Conservation (phyloP, 2,329 filamentous ascomycete species). For the Scopulariopsis brevicaulis region DNA sequence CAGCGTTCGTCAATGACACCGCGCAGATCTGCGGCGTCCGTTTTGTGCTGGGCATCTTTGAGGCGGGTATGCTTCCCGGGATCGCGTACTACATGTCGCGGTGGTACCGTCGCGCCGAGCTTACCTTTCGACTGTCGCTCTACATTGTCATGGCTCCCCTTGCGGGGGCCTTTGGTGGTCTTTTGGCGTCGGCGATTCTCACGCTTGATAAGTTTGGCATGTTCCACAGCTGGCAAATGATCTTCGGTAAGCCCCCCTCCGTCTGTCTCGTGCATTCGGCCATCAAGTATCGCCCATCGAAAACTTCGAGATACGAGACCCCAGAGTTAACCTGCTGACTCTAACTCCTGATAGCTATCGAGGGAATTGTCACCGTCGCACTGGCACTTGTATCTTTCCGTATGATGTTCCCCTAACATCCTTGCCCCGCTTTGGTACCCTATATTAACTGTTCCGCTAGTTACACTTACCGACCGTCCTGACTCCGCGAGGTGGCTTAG, state of each 20-base stretch:
- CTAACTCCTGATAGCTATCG: conserved; percentile 31
- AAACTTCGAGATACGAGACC: too few relatives aligned
- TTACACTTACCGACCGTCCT: conserved; percentile 57
- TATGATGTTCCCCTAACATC: neutral
- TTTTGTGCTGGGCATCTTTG: conserved; percentile 57
- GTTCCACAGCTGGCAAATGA: conserved; percentile 53
- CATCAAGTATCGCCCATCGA: too few relatives aligned
- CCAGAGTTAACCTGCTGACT: neutral
- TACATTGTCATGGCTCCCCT: conserved; percentile 63
- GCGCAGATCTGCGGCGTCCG: conserved; percentile 45
- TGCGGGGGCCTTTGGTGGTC: conserved; percentile 59
- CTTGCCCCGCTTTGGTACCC: neutral
- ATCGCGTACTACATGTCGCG: conserved; percentile 63
- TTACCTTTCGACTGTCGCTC: conserved; percentile 54
- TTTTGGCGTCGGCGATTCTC: conserved; percentile 54
- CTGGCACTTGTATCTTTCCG: conserved; percentile 47
- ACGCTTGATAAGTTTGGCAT: conserved; percentile 45
- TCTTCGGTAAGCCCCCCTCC: conserved; percentile 18
- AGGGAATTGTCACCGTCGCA: conserved; percentile 46
- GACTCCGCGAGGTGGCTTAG: conserved; percentile 56
- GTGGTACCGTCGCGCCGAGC: conserved; percentile 60
- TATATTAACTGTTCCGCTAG: neutral
- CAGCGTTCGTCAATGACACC: conserved; percentile 50
- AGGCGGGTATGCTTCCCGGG: conserved; percentile 63
- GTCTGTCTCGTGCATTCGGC: conserved; percentile 21